phyloP scores from a whole-genome alignment of 805 yeast species.

The Saccharomyces eubayanus region DNA sequence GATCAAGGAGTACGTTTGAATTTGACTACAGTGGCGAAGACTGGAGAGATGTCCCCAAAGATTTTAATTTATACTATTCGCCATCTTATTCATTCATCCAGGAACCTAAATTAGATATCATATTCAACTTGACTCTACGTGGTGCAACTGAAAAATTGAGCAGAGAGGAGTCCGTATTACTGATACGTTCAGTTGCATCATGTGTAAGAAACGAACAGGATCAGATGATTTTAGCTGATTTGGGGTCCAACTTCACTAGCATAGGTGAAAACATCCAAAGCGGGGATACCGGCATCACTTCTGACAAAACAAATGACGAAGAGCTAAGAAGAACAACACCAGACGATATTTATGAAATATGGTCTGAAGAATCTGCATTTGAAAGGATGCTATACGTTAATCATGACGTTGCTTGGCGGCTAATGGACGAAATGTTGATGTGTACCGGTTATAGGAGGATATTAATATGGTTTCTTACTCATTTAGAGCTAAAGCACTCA shows the following conservation, averaged over 20 bases:
- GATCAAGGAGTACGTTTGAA: conserved; percentile 35
- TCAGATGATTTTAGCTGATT: conserved; percentile 19
- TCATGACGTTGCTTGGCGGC: conserved; percentile 43
- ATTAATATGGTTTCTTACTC: conserved; percentile 61
- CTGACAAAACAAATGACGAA: neutral
- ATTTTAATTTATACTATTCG: conserved; percentile 38
- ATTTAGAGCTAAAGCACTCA: conserved; percentile 46
- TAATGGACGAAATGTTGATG: conserved; percentile 68
- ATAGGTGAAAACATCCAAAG: neutral
- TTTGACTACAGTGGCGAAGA: conserved; percentile 56
- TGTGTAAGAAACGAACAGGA: conserved; percentile 41
- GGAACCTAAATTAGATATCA: conserved; percentile 8
- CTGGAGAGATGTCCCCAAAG: conserved; percentile 67
- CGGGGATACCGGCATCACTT: neutral
- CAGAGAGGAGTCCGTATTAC: conserved; percentile 9
- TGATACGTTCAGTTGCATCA: conserved; percentile 41
- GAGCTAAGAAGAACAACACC: conserved; percentile 32
- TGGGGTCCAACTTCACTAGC: neutral
- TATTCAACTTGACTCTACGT: conserved; percentile 10
- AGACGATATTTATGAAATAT: conserved; percentile 42
- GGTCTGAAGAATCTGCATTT: conserved; percentile 40
- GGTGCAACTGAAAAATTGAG: conserved; percentile 16
- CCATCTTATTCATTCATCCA: conserved; percentile 16
- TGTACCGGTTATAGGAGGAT: conserved; percentile 54
- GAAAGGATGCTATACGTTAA: conserved; percentile 45